Evolutionary conservation across 1,139 yeast genomes (phyloP).

Genomic region (Suhomyces yuchorum): DNA sequence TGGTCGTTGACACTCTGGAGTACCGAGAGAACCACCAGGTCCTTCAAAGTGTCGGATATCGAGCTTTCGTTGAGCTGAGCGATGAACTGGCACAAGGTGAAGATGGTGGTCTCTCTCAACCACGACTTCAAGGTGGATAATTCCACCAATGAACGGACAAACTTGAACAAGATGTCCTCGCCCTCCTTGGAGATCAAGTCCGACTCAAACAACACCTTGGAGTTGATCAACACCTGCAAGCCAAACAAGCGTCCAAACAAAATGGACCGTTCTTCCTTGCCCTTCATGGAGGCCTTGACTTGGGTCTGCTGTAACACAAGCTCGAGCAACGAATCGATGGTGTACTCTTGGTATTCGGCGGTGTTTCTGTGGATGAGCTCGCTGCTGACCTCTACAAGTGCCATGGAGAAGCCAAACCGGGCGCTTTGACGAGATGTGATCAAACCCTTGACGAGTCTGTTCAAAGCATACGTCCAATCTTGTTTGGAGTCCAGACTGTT

Average conservation of each 20-base stretch:
- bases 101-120: slow-evolving; percentile 82
- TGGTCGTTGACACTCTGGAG: slow-evolving; percentile 50
- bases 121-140: slow-evolving; percentile 72
- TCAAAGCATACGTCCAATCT: slow-evolving; percentile 84
- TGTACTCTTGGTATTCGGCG: slow-evolving; percentile 32
- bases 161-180: slow-evolving; percentile 34
- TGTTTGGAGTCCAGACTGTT: slow-evolving; percentile 42
- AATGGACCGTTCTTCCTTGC: slow-evolving; percentile 79
- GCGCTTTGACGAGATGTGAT: slow-evolving; percentile 83
- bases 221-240: slow-evolving; percentile 69
- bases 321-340: slow-evolving; percentile 42
- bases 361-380: slow-evolving; percentile 35
- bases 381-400: slow-evolving; percentile 74
- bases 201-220: slow-evolving; percentile 44
- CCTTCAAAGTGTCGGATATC: slow-evolving; percentile 23
- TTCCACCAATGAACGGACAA: slow-evolving; percentile 53
- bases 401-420: slow-evolving; percentile 85
- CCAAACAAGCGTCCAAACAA: slow-evolving; percentile 88
- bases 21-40: slow-evolving; percentile 30
- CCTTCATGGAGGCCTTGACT: slow-evolving; percentile 58
- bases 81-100: slow-evolving; percentile 62
- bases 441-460: slow-evolving; percentile 77
- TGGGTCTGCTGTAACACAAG: slow-evolving; percentile 46
- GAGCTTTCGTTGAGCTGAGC: slow-evolving; percentile 16
- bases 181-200: slow-evolving; percentile 28